Evolutionary conservation across 2,329 filamentous ascomycete genomes (phyloP).

Genomic region (Colletotrichum ledebouriae): DNA sequence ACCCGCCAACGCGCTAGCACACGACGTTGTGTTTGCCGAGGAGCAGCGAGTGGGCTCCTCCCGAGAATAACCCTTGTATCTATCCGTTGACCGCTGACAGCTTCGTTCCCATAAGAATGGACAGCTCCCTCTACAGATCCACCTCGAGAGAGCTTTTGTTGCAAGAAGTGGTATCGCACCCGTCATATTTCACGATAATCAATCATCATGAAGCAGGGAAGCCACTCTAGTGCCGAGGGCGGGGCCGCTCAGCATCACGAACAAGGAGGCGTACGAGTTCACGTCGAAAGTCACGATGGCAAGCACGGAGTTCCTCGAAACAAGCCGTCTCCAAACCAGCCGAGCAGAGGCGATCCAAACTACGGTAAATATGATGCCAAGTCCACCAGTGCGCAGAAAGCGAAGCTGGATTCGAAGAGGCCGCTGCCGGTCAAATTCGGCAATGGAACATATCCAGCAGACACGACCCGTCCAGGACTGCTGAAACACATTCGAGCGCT

Average conservation of each 20-base stretch:
- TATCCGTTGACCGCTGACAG: neutral
- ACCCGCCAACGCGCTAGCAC: neutral
- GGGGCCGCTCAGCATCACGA: neutral
- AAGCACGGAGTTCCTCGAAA: neutral
- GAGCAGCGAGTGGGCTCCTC: too few species aligned
- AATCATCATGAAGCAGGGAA: constrained; percentile 29
- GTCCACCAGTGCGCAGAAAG: constrained; percentile 47
- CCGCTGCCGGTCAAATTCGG: constrained; percentile 74
- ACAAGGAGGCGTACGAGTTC: too few species aligned
- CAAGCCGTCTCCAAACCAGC: neutral
- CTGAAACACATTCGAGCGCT: constrained; percentile 71
- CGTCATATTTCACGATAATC: too few species aligned
- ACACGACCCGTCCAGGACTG: constrained; percentile 64
- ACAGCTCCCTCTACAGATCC: too few species aligned
- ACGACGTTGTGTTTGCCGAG: neutral
- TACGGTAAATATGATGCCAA: constrained; percentile 38
- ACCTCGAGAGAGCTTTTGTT: too few species aligned
- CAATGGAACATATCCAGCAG: constrained; percentile 69
- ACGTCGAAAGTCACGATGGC: neutral
- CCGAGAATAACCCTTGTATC: neutral
- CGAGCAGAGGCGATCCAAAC: constrained; percentile 16
- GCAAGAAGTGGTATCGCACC: too few species aligned
- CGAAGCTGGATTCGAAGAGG: constrained; percentile 64
- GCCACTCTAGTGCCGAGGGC: constrained; percentile 6
- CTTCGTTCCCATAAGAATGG: neutral